Evolutionary conservation across 2,329 filamentous ascomycete species (phyloP).

Genomic region (Zymoseptoria tritici): DNA sequence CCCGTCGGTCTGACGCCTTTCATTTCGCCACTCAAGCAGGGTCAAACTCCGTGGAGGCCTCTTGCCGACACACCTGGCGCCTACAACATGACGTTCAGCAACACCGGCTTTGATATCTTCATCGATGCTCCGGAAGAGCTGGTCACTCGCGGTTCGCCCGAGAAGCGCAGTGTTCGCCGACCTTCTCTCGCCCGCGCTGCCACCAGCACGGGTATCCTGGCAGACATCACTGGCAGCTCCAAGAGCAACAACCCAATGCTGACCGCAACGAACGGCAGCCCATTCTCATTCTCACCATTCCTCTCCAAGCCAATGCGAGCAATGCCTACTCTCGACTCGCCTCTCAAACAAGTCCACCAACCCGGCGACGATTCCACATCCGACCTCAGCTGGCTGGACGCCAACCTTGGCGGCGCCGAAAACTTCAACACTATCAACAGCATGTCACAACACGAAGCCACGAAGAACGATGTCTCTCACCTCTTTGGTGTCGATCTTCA

Average conservation of each 20-base stretch:
- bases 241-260: slow-evolving; percentile 41
- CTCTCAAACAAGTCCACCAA: slow-evolving; percentile 26
- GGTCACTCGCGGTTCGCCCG: slow-evolving; percentile 54
- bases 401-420: slow-evolving; percentile 13
- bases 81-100: slow-evolving; percentile 19
- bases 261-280: slow-evolving; percentile 16
- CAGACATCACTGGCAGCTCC: slow-evolving; percentile 51
- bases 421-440: slow-evolving; percentile 15
- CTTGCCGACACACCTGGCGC: slow-evolving; percentile 18
- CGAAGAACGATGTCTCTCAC: slow-evolving; percentile 43
- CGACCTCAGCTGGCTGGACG: slow-evolving; percentile 24
- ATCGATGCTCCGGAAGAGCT: slow-evolving; percentile 33
- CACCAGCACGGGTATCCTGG: slow-evolving; percentile 54
- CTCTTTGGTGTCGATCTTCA: slow-evolving; percentile 50
- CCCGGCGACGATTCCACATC: slow-evolving; percentile 10
- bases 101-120: slow-evolving; percentile 54
- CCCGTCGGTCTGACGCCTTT: slow-evolving; percentile 42
- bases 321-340: slow-evolving; percentile 25
- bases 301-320: slow-evolving; percentile 16
- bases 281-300: slow-evolving; percentile 29
- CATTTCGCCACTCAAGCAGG: slow-evolving; percentile 26
- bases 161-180: slow-evolving; percentile 56
- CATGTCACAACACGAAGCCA: slow-evolving; percentile 3
- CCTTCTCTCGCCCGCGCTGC: slow-evolving; percentile 56
- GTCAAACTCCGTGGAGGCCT: slow-evolving; percentile 30